Conservation (phyloP, 2,329 filamentous ascomycete genomes). For the Clonostachys byssicola region DNA sequence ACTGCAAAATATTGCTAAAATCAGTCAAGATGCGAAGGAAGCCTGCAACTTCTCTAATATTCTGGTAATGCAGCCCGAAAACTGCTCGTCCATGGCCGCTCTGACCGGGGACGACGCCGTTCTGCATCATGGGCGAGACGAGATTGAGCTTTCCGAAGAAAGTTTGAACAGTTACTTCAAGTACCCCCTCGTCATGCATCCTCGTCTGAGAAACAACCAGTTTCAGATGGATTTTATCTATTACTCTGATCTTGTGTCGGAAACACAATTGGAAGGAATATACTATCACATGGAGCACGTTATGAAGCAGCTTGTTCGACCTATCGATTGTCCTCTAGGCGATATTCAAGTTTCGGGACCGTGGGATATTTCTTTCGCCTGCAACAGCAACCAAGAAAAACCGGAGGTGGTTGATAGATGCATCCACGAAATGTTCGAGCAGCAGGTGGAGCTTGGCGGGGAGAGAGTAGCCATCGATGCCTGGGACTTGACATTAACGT, state of each 20-base stretch:
- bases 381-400: not conserved
- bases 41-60: conserved; percentile 9
- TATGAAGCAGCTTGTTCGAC: not conserved
- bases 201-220: not conserved
- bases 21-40: conserved; percentile 3
- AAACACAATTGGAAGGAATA: not conserved
- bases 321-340: not conserved
- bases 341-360: not conserved
- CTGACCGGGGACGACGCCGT: not conserved
- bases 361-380: not conserved
- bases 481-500: not conserved
- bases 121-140: not conserved
- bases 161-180: not conserved
- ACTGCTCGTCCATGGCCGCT: not conserved
- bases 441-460: not conserved
- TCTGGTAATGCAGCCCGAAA: conserved; percentile 6
- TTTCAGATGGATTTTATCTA: conserved; percentile 1
- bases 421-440: not conserved
- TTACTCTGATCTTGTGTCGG: not conserved
- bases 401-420: not conserved
- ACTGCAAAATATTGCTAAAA: conserved; percentile 9
- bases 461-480: not conserved
- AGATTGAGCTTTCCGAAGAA: not conserved
- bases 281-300: not conserved
- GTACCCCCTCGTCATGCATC: conserved; percentile 1